These are phyloP conservation scores for Plectosphaerella plurivora DNA, from an alignment of 2,329 filamentous ascomycete genomes.

Conservation along the genomic window DNA sequence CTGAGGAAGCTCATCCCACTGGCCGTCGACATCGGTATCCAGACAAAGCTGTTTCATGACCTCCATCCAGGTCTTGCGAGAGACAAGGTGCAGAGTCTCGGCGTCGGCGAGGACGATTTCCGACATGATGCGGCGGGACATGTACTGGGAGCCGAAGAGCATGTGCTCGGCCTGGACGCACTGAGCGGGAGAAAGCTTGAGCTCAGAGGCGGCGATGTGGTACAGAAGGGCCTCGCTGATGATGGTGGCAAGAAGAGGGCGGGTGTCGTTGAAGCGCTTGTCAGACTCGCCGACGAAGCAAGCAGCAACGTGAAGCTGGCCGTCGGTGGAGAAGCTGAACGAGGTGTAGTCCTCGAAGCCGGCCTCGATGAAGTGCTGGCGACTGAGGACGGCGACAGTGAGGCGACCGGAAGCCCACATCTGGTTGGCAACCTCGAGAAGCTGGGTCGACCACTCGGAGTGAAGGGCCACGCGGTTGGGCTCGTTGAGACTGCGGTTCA, in stretches of 20 bases:
- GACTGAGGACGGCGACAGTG: slow-evolving; percentile 15
- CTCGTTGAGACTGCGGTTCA: slow-evolving; percentile 12
- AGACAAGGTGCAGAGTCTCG: slow-evolving; percentile 16
- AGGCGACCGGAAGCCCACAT: slow-evolving; percentile 19
- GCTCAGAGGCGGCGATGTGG: slow-evolving; percentile 22
- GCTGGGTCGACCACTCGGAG: slow-evolving; percentile 13
- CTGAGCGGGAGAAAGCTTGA: slow-evolving; percentile 19
- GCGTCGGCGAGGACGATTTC: slow-evolving; percentile 24
- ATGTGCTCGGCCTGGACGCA: slow-evolving; percentile 28
- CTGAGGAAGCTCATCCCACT: slow-evolving; percentile 24
- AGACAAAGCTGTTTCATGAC: slow-evolving; percentile 28
- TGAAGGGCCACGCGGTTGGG: slow-evolving; percentile 12
- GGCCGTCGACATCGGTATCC: slow-evolving; percentile 22
- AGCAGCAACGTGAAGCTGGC: slow-evolving; percentile 16
- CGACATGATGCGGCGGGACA: slow-evolving; percentile 25
- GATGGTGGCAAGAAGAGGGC: slow-evolving; percentile 16
- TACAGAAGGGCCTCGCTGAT: slow-evolving; percentile 27
- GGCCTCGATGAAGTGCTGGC: slow-evolving; percentile 18
- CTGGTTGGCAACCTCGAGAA: slow-evolving; percentile 15
- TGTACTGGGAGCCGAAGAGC: slow-evolving; percentile 16
- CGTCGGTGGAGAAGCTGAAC: slow-evolving; percentile 16
- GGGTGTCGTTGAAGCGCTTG: slow-evolving; percentile 17
- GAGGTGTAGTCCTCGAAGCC: slow-evolving; percentile 19
- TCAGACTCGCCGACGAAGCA: slow-evolving; percentile 21
- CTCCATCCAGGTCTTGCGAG: slow-evolving; percentile 21